Percentiles rank a stretch among this genome's conserved stretches.
Evolutionary conservation across 139 green algal genomes (phyloP).

Genomic region (Micractinium conductrix): DNA sequence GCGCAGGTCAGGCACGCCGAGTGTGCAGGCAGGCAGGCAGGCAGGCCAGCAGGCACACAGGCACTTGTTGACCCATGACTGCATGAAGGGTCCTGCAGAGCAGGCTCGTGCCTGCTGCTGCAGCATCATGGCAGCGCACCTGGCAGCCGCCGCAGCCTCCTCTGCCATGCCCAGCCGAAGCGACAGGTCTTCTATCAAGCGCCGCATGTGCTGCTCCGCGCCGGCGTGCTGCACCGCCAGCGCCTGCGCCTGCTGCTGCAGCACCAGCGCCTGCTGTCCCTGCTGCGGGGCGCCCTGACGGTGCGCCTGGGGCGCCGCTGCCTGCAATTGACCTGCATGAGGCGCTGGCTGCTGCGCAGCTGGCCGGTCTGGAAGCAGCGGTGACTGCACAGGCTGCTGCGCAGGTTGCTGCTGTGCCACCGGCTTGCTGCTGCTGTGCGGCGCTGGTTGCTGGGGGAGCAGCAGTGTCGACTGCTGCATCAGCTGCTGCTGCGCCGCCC

Average conservation of each 20-base stretch:
- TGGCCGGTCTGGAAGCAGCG: no score
- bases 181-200: slow-evolving; percentile 19
- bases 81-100: no score
- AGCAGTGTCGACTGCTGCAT: not conserved
- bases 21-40: not conserved
- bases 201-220: not conserved
- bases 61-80: not conserved
- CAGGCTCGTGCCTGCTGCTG: no score
- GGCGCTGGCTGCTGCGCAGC: no score
- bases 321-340: no score
- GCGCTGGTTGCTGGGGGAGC: not conserved
- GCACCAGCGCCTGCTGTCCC: no score
- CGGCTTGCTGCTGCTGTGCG: not conserved
- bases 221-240: not conserved
- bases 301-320: no score
- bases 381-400: no score
- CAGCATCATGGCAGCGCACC: no score
- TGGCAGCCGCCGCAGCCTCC: slow-evolving; percentile 18
- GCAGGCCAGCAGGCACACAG: not conserved
- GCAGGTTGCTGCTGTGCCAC: not conserved
- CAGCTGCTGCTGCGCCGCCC: not conserved
- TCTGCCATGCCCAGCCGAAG: slow-evolving; percentile 6
- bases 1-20: no score
- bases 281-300: no score
- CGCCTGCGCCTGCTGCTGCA: not conserved